Evolutionary conservation across 768 basidiomycete genomes (phyloP), one percentile per base, ranked within the genome.

Genomic region (Pisolithus orientalis): DNA sequence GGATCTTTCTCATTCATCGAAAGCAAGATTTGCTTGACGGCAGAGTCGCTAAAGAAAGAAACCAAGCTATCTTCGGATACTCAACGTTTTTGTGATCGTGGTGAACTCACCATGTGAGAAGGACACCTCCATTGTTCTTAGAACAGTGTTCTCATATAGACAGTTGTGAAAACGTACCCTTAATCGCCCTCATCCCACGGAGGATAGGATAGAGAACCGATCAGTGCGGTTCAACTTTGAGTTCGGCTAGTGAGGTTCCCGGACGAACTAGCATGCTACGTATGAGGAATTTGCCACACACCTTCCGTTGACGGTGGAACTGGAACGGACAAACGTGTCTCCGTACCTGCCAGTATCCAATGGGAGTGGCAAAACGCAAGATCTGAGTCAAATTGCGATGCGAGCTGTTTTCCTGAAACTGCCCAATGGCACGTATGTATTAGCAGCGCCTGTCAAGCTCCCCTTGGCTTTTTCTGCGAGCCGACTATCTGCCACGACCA

Each of bases 1-100:
- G 75, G 80, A 8, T 80, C 75, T 62, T 79, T 84, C 62, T 92
- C 87, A 63, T 93, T 88, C 84, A 93, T 82, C 32, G 81, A 72
- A 48, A 91, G 73, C 34, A 93, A 74, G 51, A 93, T 90, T 64
- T 92, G 89, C 68, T 93, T 94, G 54, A 94, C 91, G 1, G 90
- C 90, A 1, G 89, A 82, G 65, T 94, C 91, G 62, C 91, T 92
- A 60, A 1, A 34, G 25, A 4, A 14, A 17, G 34, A 25, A 28
- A 40, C 21, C 11, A 16, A 28, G 53, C n/a, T n/a, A 28, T 57
- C 17, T 47, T 39, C 24, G 38, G 46, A 47, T n/a, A 10, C 27
- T 21, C 31, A 27, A 43, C 38, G 29, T 27, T 7, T 29, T 17
- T 40, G 29, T 24, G 4, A 42, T 53, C 25, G 34, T 17, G 32